These are phyloP conservation scores for Cercospora zeina DNA, from an alignment of 2,329 filamentous ascomycete genomes.

Conservation along the genomic window DNA sequence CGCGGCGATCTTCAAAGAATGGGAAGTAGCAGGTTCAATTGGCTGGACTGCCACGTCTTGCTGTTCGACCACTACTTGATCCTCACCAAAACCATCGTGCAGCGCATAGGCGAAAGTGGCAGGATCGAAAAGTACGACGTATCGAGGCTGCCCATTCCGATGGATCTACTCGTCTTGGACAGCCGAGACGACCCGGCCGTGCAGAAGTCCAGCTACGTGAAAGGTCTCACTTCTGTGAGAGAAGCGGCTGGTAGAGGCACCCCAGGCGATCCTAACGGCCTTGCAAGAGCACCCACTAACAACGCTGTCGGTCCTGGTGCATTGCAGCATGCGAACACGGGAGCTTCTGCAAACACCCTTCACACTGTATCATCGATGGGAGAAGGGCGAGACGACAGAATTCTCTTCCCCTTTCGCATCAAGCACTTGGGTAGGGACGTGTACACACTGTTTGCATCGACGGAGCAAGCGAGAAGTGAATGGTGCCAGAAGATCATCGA, in stretches of 20 bases:
- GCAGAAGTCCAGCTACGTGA: conserved; percentile 66
- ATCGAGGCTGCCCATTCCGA: conserved; percentile 90
- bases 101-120: conserved; percentile 67
- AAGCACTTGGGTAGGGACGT: conserved; percentile 94
- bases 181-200: conserved; percentile 90
- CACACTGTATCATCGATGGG: conserved; percentile 55
- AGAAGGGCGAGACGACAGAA: conserved; percentile 66
- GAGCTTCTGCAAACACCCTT: conserved; percentile 56
- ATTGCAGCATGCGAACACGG: conserved; percentile 68
- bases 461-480: conserved; percentile 71
- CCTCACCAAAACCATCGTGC: conserved; percentile 72
- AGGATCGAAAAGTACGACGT: conserved; percentile 87
- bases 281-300: conserved; percentile 48
- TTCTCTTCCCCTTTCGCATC: conserved; percentile 90
- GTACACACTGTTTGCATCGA: conserved; percentile 85
- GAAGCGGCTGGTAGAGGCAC: conserved; percentile 51
- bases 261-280: conserved; percentile 46
- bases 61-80: conserved; percentile 97
- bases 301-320: conserved; percentile 49
- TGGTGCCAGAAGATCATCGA: conserved; percentile 95
- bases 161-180: conserved; percentile 91
- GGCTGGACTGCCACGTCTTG: conserved; percentile 90
- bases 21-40: conserved; percentile 84
- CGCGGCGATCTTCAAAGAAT: conserved; percentile 86
- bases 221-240: conserved; percentile 69